phyloP scores from a whole-genome alignment of 208 protist species.

The Acanthamoeba culbertsoni region DNA sequence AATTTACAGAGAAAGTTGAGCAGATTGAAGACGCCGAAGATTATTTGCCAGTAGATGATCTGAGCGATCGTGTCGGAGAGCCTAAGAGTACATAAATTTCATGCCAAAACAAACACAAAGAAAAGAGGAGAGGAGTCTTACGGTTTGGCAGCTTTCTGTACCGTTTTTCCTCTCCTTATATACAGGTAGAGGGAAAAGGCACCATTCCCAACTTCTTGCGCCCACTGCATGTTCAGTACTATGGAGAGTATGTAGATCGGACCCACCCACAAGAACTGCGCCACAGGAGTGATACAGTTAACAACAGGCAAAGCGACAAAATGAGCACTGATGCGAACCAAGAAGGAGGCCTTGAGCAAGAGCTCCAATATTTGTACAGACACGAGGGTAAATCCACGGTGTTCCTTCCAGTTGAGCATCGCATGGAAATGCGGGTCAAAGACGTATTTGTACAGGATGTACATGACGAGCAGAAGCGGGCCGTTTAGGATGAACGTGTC shows the following conservation, averaged over 20 bases:
- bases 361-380: slow-evolving; percentile 33
- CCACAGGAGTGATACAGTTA: neutral
- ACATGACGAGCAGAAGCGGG: slow-evolving; percentile 14
- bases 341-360: slow-evolving; percentile 1
- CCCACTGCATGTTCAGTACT: slow-evolving; percentile 55
- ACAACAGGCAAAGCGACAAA: neutral
- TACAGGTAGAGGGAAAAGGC: slow-evolving; percentile 39
- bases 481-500: slow-evolving; percentile 45
- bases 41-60: slow-evolving; percentile 44
- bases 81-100: neutral
- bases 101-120: neutral
- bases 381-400: neutral
- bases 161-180: neutral
- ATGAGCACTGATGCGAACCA: neutral
- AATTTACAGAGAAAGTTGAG: slow-evolving; percentile 52
- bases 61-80: slow-evolving; percentile 7
- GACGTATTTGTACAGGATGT: neutral
- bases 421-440: slow-evolving; percentile 25
- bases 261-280: slow-evolving; percentile 25
- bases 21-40: slow-evolving; percentile 30
- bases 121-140: neutral
- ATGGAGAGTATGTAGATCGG: slow-evolving; percentile 52
- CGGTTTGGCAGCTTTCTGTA: slow-evolving; percentile 28
- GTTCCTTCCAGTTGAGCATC: slow-evolving; percentile 21
- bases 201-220: slow-evolving; percentile 2